Evolutionary conservation across 1,139 yeast genomes (phyloP).

Genomic region (Blastobotrys niveus): DNA sequence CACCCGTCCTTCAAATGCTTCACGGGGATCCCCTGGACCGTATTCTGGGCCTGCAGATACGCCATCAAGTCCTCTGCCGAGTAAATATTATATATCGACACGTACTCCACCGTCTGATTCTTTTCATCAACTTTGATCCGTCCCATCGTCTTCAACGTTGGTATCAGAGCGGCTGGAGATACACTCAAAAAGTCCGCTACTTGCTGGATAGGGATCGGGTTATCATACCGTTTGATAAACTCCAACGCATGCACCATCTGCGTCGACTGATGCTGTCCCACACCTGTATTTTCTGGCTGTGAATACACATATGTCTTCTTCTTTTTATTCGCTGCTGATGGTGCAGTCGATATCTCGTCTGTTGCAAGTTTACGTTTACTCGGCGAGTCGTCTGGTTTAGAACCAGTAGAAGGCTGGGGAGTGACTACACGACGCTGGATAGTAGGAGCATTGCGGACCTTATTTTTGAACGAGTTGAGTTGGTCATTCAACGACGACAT

Average conservation of each 20-base stretch:
- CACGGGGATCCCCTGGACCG: constrained; percentile 83
- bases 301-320: constrained; percentile 30
- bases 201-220: constrained; percentile 59
- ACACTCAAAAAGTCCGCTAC: constrained; percentile 53
- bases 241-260: constrained; percentile 85
- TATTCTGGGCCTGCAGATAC: constrained; percentile 71
- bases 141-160: constrained; percentile 68
- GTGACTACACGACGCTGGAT: constrained; percentile 36
- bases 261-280: constrained; percentile 68
- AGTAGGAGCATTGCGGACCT: constrained; percentile 52
- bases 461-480: constrained; percentile 55
- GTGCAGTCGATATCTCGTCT: constrained; percentile 22
- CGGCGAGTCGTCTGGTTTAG: constrained; percentile 19
- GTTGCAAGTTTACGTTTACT: constrained; percentile 15
- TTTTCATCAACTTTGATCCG: constrained; percentile 46
- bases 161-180: constrained; percentile 44
- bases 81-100: constrained; percentile 82
- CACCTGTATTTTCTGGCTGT: constrained; percentile 36
- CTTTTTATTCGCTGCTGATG: constrained; percentile 26
- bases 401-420: constrained; percentile 18
- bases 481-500: constrained; percentile 39
- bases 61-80: constrained; percentile 70
- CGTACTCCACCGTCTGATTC: constrained; percentile 69
- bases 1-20: constrained; percentile 94
- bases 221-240: constrained; percentile 64